Percentiles rank a stretch among this genome's conserved stretches.
Conservation (phyloP, 306 rosid species). For the Begonia masoniana region DNA sequence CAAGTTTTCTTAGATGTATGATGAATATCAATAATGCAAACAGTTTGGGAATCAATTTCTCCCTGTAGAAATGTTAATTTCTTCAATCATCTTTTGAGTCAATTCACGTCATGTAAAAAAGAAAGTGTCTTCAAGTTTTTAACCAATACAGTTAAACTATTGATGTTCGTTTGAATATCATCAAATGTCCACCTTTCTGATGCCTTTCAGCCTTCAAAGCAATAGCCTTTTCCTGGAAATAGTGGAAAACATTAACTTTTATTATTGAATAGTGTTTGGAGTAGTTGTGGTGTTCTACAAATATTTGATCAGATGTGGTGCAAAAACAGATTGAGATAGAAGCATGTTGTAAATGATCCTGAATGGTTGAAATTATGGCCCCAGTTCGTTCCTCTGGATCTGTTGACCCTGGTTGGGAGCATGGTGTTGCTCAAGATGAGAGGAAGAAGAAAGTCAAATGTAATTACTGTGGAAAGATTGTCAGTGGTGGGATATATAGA, state of each 20-base stretch:
- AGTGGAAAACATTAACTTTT: neutral
- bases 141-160: too few relatives aligned
- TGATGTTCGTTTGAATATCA: too few relatives aligned
- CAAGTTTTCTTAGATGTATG: too few relatives aligned
- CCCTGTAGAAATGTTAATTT: too few relatives aligned
- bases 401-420: conserved; percentile 98
- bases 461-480: conserved; percentile 93
- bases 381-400: conserved; percentile 69
- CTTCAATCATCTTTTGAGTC: too few relatives aligned
- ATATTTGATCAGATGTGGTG: conserved; percentile 10
- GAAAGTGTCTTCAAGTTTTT: too few relatives aligned
- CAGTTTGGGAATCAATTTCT: too few relatives aligned
- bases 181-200: neutral
- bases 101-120: too few relatives aligned
- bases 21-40: too few relatives aligned
- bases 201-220: neutral
- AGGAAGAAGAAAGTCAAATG: conserved; percentile 94
- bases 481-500: conserved; percentile 94
- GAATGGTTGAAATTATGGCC: conserved; percentile 26
- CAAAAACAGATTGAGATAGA: neutral
- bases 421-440: conserved; percentile 90
- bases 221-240: neutral
- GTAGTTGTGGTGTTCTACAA: conserved; percentile 1
- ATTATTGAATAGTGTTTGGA: neutral
- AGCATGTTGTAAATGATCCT: neutral